These are phyloP conservation scores for Pseudopyrenochaeta lycopersici DNA, from an alignment of 2,329 filamentous ascomycete genomes.

Conservation along the genomic window DNA sequence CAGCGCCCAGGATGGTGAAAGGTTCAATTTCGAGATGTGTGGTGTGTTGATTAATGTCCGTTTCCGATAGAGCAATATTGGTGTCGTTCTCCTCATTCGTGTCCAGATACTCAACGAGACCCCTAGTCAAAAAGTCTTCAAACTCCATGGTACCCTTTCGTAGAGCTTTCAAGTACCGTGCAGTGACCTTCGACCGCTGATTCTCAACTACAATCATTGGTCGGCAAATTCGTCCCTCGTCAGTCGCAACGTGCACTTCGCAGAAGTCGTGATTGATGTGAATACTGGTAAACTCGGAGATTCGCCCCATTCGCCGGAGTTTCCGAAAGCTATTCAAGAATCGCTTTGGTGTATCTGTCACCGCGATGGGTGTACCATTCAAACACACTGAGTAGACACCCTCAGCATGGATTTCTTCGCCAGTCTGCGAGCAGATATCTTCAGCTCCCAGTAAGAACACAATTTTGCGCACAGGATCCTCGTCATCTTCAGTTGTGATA, in stretches of 20 bases:
- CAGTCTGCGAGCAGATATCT: constrained; percentile 80
- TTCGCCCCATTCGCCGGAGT: constrained; percentile 85
- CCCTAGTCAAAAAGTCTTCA: constrained; percentile 90
- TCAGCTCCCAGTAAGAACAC: constrained; percentile 87
- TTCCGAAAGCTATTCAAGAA: constrained; percentile 87
- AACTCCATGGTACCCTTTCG: constrained; percentile 87
- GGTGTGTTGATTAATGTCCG: constrained; percentile 80
- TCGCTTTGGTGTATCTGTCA: constrained; percentile 84
- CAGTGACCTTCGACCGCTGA: constrained; percentile 80
- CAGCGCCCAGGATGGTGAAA: constrained; percentile 94
- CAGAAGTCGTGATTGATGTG: constrained; percentile 93
- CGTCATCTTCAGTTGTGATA: constrained; percentile 95
- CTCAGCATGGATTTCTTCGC: constrained; percentile 84
- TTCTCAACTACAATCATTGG: constrained; percentile 96
- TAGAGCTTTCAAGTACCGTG: constrained; percentile 79
- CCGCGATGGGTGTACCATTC: constrained; percentile 91
- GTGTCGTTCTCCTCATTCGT: constrained; percentile 99
- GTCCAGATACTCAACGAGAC: constrained; percentile 94
- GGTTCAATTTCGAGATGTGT: constrained; percentile 98
- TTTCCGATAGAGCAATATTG: constrained; percentile 88
- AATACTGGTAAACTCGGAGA: constrained; percentile 96
- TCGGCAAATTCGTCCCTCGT: constrained; percentile 95
- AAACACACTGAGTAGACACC: constrained; percentile 92
- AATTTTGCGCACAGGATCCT: constrained; percentile 85
- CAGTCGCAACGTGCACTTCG: constrained; percentile 93